These are phyloP conservation scores for Pseudogymnoascus sp. DNA, from an alignment of 2,329 filamentous ascomycete genomes.

Conservation along the genomic window DNA sequence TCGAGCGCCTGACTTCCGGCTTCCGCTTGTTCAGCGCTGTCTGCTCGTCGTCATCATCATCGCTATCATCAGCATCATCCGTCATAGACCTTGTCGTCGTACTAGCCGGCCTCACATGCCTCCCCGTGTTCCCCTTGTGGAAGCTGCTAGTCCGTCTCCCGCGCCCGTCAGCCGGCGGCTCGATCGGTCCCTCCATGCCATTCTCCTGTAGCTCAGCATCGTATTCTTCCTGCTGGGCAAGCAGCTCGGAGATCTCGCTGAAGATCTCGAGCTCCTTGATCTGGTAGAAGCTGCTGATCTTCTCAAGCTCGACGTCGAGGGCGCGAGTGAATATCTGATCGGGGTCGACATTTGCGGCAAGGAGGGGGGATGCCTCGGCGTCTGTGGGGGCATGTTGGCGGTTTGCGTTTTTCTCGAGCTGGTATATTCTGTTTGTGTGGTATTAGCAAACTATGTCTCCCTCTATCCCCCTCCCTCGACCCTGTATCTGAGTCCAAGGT, in stretches of 20 bases:
- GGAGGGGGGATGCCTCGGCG: constrained; percentile 76
- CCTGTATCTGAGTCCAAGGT: background rate
- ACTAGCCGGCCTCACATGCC: constrained; percentile 38
- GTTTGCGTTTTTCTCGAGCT: constrained; percentile 78
- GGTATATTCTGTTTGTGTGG: constrained; percentile 64
- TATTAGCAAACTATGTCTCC: constrained; percentile 9
- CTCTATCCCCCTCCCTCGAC: background rate
- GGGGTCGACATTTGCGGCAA: constrained; percentile 60
- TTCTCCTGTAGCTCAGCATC: constrained; percentile 31
- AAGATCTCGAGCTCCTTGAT: constrained; percentile 83
- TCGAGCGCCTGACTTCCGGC: constrained; percentile 26
- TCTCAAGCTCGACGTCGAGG: constrained; percentile 83
- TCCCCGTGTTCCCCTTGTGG: constrained; percentile 31
- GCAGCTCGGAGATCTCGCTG: constrained; percentile 68
- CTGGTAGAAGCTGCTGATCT: constrained; percentile 84
- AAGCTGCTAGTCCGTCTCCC: constrained; percentile 15
- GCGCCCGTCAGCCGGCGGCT: background rate
- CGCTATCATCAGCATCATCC: constrained; percentile 53
- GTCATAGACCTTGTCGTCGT: constrained; percentile 40
- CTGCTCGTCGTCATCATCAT: constrained; percentile 57
- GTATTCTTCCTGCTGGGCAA: constrained; percentile 64
- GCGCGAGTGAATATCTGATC: constrained; percentile 75
- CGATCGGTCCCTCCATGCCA: constrained; percentile 18
- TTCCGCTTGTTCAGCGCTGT: constrained; percentile 33
- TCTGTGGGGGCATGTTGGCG: constrained; percentile 53